A percentile compares a stretch with the other conserved stretches of the same genome.
These are phyloP conservation scores for Fusarium heterosporum DNA, from an alignment of 2,329 filamentous ascomycete genomes.

Conservation along the genomic window DNA sequence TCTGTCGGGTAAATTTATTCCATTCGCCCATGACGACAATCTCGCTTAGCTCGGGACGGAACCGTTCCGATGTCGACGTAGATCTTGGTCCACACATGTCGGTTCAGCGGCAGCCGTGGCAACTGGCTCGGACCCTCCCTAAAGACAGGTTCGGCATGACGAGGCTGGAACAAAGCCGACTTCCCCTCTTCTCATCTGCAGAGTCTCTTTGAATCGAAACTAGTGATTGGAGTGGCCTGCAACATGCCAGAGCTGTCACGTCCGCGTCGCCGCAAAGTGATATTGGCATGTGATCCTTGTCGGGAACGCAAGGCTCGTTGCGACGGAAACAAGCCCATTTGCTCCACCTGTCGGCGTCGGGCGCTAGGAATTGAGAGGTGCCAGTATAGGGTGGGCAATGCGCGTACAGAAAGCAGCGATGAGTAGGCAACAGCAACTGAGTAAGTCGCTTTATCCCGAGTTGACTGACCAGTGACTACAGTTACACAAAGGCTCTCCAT, in stretches of 20 bases:
- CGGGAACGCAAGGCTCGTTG: conserved; percentile 8
- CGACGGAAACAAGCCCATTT: conserved; percentile 8
- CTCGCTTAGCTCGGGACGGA: no score
- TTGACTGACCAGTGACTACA: neutral
- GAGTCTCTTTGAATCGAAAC: neutral
- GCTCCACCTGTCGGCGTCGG: neutral
- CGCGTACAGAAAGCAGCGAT: conserved; percentile 1
- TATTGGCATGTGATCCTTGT: conserved; percentile 4
- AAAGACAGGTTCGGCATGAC: neutral
- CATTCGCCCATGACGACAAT: no score
- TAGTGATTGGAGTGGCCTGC: neutral
- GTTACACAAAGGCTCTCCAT: conserved; percentile 1
- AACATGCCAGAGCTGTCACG: neutral
- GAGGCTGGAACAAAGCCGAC: neutral
- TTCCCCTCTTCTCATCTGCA: neutral
- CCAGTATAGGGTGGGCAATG: neutral
- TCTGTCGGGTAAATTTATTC: no score
- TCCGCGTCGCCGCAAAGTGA: conserved; percentile 1
- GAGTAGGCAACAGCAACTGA: neutral
- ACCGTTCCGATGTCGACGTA: neutral
- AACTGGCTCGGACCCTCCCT: neutral
- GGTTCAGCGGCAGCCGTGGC: neutral
- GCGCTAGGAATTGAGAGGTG: conserved; percentile 1
- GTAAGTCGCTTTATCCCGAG: no score
- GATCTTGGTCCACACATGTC: neutral